These are phyloP conservation scores for Bremia lactucae DNA, from an alignment of 352 stramenopile species.

Conservation along the genomic window DNA sequence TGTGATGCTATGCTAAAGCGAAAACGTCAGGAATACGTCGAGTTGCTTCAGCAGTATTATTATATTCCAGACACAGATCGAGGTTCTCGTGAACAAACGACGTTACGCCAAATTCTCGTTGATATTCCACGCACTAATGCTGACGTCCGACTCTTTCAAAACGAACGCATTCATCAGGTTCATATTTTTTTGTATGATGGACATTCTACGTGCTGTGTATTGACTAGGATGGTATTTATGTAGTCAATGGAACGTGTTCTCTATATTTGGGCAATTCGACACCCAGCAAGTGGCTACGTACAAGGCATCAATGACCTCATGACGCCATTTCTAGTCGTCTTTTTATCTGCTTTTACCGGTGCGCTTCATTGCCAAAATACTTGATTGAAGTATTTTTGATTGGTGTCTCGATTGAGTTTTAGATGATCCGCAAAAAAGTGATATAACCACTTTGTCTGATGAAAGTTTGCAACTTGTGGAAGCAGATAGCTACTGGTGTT, in stretches of 20 bases:
- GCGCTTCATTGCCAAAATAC: background rate
- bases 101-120: constrained; percentile 94
- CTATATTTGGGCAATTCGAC: constrained; percentile 98
- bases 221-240: constrained; percentile 3
- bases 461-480: constrained; percentile 84
- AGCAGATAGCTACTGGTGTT: constrained; percentile 98
- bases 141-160: constrained; percentile 94
- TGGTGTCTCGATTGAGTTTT: constrained; percentile 1
- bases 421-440: constrained; percentile 71
- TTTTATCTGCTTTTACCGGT: constrained; percentile 84
- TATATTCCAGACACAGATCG: constrained; percentile 92
- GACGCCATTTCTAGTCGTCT: constrained; percentile 95
- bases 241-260: constrained; percentile 92
- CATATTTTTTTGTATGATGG: background rate
- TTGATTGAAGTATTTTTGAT: too few relatives aligned
- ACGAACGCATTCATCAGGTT: constrained; percentile 86
- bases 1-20: constrained; percentile 85
- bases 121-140: constrained; percentile 97
- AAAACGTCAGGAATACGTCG: constrained; percentile 94
- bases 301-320: constrained; percentile 99
- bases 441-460: constrained; percentile 54
- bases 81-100: constrained; percentile 92
- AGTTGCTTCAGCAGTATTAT: constrained; percentile 93
- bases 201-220: background rate
- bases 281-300: constrained; percentile 97